Base-by-base conservation (phyloP, 2,329 filamentous ascomycete species). In the Lecanicillium sp. region DNA sequence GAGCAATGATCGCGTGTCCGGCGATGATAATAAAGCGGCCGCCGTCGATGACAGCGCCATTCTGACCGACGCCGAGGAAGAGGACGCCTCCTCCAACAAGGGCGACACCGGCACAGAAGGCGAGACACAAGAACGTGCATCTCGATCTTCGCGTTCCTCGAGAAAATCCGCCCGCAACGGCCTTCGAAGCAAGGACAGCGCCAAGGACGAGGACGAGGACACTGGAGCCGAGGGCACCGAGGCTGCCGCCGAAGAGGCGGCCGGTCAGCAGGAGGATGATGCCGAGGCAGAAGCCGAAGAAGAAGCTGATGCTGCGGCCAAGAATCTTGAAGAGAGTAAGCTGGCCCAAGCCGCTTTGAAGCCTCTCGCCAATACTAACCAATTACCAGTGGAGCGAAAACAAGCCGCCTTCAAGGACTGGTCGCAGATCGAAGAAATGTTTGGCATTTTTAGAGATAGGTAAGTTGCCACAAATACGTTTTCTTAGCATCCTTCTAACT, bases 371-470 rank as follows among this genome's bases (percentile, higher is more conserved):
- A 8, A 51, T 29, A 59, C 58, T 60, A 51, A 62, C 56, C 9
- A 10, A 17, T 6, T 17, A 50, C 52, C 58, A 91, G 87, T 87
- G 55, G 80, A 87, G 59, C 83, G 82, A 61, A 93, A 91, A 68
- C 83, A 83, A 60, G 78, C 79, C 27, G 90, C 90, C 0, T 84
- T 90, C 61, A 87, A 90, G 48, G 82, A 89, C 55, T 77, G 96
- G 57, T 76, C 81, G 15, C 78, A 80, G 15, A 86, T 98, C 36
- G 91, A 97, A 63, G 86, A 86, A 63, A 87, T 93, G 61, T 98
- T 98, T 68, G 81, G 84, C 51, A 78, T 86, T 15, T 87, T 97
- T 60, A 81, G 90, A 59, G 90, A 90, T 54, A 84, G 82, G 84
- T 87, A 62, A 58, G 75, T 67, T 24, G n/a, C 27, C n/a, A 21